These are phyloP conservation scores for Ophidiomyces ophidiicola DNA, from an alignment of 2,329 filamentous ascomycete species.

Conservation along the genomic window DNA sequence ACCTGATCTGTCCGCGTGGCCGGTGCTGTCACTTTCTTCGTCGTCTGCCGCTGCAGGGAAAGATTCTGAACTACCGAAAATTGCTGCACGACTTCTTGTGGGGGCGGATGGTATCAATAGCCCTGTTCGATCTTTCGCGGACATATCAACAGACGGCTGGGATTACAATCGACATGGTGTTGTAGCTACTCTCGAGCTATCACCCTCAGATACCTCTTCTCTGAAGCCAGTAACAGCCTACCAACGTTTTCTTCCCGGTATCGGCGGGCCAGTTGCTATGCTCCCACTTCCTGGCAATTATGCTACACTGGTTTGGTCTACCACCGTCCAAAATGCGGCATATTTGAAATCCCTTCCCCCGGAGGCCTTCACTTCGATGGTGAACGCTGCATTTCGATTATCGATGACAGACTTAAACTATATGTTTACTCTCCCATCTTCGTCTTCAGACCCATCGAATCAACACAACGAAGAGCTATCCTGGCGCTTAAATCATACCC, in stretches of 20 bases:
- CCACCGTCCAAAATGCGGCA: slow-evolving; percentile 65
- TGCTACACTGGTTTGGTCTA: slow-evolving; percentile 89
- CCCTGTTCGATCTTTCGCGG: slow-evolving; percentile 78
- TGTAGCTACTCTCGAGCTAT: slow-evolving; percentile 72
- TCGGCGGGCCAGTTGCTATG: slow-evolving; percentile 70
- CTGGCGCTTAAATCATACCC: slow-evolving; percentile 71
- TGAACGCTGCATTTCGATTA: slow-evolving; percentile 87
- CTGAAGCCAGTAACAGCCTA: slow-evolving; percentile 61
- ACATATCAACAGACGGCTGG: slow-evolving; percentile 77
- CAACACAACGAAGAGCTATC: slow-evolving; percentile 59
- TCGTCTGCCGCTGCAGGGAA: slow-evolving; percentile 24
- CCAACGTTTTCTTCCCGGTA: slow-evolving; percentile 81
- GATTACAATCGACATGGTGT: slow-evolving; percentile 86
- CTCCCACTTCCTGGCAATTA: slow-evolving; percentile 74
- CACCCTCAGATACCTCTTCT: slow-evolving; percentile 31
- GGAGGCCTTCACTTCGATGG: slow-evolving; percentile 67
- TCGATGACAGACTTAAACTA: slow-evolving; percentile 67
- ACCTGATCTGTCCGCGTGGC: slow-evolving; percentile 75
- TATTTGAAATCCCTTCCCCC: slow-evolving; percentile 63
- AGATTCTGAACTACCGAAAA: slow-evolving; percentile 32
- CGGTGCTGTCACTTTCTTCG: slow-evolving; percentile 60
- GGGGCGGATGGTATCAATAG: slow-evolving; percentile 93
- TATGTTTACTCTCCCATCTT: slow-evolving; percentile 52
- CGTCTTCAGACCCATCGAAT: slow-evolving; percentile 20
- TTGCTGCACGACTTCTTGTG: slow-evolving; percentile 74